These are phyloP conservation scores for Fusarium udum DNA, from an alignment of 2,329 filamentous ascomycete species.

Conservation along the genomic window DNA sequence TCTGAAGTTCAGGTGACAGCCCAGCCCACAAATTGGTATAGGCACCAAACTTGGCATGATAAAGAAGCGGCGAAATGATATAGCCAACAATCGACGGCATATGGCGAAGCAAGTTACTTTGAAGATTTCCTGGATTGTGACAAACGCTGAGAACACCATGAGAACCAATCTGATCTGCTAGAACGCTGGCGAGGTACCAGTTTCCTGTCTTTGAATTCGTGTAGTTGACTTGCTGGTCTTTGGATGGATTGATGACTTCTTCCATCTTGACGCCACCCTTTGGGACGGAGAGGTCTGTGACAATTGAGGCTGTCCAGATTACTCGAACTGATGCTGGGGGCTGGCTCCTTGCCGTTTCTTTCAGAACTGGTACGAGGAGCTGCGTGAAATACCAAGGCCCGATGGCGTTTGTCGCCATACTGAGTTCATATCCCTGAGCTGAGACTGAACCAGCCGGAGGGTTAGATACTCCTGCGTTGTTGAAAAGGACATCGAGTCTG, in stretches of 20 bases:
- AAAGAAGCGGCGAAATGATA: constrained; percentile 1
- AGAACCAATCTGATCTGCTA: constrained; percentile 1
- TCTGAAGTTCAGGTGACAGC: not conserved
- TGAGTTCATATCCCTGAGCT: constrained; percentile 29
- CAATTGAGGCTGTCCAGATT: constrained; percentile 22
- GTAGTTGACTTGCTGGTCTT: constrained; percentile 16
- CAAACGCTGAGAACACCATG: constrained; percentile 18
- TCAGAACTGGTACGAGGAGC: constrained; percentile 12
- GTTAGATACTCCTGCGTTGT: constrained; percentile 29
- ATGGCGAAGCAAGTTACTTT: constrained; percentile 15
- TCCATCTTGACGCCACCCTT: constrained; percentile 15
- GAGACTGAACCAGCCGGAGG: constrained; percentile 22
- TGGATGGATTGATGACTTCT: not conserved
- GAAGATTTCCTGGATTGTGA: constrained; percentile 24
- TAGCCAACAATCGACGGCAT: constrained; percentile 9
- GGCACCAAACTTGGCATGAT: constrained; percentile 15
- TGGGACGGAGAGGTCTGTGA: constrained; percentile 9
- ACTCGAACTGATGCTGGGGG: constrained; percentile 17
- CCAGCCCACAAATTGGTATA: constrained; percentile 24
- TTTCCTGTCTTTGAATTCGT: constrained; percentile 30
- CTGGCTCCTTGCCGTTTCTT: not conserved
- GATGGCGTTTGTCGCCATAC: constrained; percentile 28
- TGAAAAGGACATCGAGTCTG: constrained; percentile 24
- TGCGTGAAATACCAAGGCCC: constrained; percentile 30
- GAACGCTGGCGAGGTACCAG: constrained; percentile 13